These are phyloP conservation scores for Yamagishiella unicocca DNA, from an alignment of 139 green algal genomes.

Conservation along the genomic window DNA sequence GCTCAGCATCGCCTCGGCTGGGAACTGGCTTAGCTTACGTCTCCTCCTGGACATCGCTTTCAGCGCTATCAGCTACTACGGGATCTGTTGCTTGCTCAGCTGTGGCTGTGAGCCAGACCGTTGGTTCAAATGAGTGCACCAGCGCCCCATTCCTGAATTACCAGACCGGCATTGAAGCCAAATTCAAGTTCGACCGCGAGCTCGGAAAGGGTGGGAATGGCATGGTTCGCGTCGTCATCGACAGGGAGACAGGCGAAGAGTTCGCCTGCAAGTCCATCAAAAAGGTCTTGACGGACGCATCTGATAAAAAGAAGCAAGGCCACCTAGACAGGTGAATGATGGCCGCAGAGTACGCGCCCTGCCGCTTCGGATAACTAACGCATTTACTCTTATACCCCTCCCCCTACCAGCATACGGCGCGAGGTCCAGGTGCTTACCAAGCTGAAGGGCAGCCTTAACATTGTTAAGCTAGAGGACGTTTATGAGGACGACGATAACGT, in stretches of 20 bases:
- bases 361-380: background rate
- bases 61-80: background rate
- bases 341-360: background rate
- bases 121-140: background rate
- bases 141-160: background rate
- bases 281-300: constrained; percentile 72
- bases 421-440: constrained; percentile 75
- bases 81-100: background rate
- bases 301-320: constrained; percentile 68
- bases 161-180: background rate
- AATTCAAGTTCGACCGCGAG: background rate
- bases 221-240: constrained; percentile 41
- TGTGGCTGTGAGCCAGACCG: background rate
- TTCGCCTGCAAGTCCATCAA: constrained; percentile 87
- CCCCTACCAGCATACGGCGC: constrained; percentile 57
- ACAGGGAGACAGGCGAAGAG: constrained; percentile 65
- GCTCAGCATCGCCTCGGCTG: background rate
- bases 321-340: constrained; percentile 68
- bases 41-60: background rate
- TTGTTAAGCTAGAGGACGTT: constrained; percentile 79
- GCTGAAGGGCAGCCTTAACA: constrained; percentile 85
- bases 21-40: background rate
- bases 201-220: constrained; percentile 62
- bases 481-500: constrained; percentile 85
- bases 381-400: background rate